Conservation (phyloP, 192 early-diverging fungal species). For the Dimargaris cristalligena region DNA sequence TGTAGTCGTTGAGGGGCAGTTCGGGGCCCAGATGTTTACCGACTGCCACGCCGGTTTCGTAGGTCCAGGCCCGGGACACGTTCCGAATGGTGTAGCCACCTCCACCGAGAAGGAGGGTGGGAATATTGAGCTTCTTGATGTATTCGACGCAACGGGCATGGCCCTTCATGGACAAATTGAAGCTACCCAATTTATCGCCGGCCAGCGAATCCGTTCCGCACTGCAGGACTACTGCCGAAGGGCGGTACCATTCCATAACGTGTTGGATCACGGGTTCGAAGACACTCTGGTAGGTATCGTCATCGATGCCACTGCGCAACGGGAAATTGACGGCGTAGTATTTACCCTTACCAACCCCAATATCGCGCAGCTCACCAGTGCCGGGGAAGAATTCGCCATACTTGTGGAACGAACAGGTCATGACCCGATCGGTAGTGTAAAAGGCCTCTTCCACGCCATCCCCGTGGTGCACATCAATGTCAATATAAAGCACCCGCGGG, state of each 20-base stretch:
- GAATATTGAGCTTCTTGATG: slow-evolving; percentile 78
- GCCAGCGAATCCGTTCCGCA: slow-evolving; percentile 91
- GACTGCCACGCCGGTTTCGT: slow-evolving; percentile 76
- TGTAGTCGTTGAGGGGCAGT: slow-evolving; percentile 75
- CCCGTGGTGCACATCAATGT: slow-evolving; percentile 98
- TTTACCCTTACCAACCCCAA: slow-evolving; percentile 78
- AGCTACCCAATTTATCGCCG: slow-evolving; percentile 80
- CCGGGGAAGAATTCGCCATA: slow-evolving; percentile 98
- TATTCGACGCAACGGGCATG: slow-evolving; percentile 89
- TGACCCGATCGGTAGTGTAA: slow-evolving; percentile 95
- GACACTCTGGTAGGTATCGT: slow-evolving; percentile 76
- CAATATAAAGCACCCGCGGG: slow-evolving; percentile 87
- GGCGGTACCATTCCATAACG: slow-evolving; percentile 86
- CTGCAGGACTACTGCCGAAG: slow-evolving; percentile 81
- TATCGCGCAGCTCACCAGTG: slow-evolving; percentile 89
- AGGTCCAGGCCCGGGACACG: slow-evolving; percentile 84
- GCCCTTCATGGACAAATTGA: slow-evolving; percentile 86
- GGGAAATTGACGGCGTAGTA: slow-evolving; percentile 94
- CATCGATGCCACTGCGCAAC: slow-evolving; percentile 84
- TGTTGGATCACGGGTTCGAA: slow-evolving; percentile 71
- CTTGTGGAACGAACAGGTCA: slow-evolving; percentile 98
- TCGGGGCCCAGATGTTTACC: slow-evolving; percentile 48
- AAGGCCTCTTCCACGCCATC: slow-evolving; percentile 99
- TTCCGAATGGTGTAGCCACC: slow-evolving; percentile 97
- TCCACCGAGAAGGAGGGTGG: slow-evolving; percentile 83